These are phyloP conservation scores for Saccharomycopsis fodiens DNA, from an alignment of 805 yeast genomes.

Conservation along the genomic window DNA sequence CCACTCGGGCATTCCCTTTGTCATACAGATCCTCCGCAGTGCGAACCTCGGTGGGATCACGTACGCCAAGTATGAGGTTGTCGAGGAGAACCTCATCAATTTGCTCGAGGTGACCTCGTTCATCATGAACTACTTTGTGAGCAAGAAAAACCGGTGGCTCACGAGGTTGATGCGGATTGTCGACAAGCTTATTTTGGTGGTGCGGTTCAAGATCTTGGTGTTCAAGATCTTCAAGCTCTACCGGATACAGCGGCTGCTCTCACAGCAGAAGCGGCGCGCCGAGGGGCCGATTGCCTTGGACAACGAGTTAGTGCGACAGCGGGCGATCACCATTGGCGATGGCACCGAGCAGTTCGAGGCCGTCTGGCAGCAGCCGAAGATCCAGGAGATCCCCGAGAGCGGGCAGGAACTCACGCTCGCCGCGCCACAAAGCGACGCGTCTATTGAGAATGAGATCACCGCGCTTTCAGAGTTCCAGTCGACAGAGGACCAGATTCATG, in stretches of 20 bases:
- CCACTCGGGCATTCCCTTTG: slow-evolving; percentile 16
- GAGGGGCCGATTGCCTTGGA: neutral
- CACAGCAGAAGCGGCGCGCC: neutral
- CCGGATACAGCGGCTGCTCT: slow-evolving; percentile 1
- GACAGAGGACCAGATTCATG: slow-evolving; percentile 14
- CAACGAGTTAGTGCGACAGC: neutral
- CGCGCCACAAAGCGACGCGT: no score
- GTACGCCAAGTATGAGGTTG: slow-evolving; percentile 6
- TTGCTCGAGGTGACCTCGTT: slow-evolving; percentile 15
- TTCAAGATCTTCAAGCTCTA: slow-evolving; percentile 6
- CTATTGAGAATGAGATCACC: slow-evolving; percentile 3
- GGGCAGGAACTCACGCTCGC: no score
- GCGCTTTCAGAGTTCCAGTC: slow-evolving; percentile 7
- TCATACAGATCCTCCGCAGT: slow-evolving; percentile 2
- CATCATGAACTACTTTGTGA: slow-evolving; percentile 12
- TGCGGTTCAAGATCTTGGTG: slow-evolving; percentile 13
- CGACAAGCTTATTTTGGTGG: slow-evolving; percentile 9
- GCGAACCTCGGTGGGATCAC: neutral
- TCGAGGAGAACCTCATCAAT: slow-evolving; percentile 16
- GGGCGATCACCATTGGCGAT: neutral
- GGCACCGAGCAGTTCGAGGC: slow-evolving; percentile 3
- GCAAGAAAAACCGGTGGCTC: neutral
- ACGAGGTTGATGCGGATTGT: slow-evolving; percentile 3
- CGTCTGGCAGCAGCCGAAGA: slow-evolving; percentile 1
- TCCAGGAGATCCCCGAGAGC: neutral